Evolutionary conservation across 305 asterid genomes (phyloP).

Genomic region (Coffea humblotiana): DNA sequence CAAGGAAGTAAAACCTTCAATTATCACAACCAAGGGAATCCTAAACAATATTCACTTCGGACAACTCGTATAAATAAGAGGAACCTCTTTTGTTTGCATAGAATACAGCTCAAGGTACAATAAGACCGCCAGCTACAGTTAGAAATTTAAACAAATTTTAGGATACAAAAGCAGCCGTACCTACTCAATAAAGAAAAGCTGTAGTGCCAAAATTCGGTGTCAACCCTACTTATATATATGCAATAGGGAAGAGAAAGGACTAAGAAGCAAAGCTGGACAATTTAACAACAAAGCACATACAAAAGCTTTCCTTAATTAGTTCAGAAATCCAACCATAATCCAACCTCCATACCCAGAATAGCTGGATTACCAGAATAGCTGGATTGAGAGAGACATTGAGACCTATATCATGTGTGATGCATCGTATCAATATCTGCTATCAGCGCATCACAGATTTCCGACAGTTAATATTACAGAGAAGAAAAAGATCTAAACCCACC

Average conservation of each 20-base stretch:
- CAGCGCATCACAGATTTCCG: conserved; percentile 34
- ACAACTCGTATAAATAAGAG: background rate
- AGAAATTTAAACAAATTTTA: conserved; percentile 8
- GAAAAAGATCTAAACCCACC: conserved; percentile 22
- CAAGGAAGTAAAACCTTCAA: background rate
- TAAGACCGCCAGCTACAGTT: conserved; percentile 20
- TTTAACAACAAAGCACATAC: conserved; percentile 22
- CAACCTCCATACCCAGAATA: conserved; percentile 28
- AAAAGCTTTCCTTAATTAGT: conserved; percentile 27
- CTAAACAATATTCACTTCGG: background rate
- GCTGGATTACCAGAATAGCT: conserved; percentile 24
- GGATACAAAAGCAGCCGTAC: conserved; percentile 23
- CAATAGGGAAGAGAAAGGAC: conserved; percentile 14
- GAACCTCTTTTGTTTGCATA: conserved; percentile 1
- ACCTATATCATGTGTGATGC: conserved; percentile 22
- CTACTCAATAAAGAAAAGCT: conserved; percentile 14
- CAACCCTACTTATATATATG: conserved; percentile 24
- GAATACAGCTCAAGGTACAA: conserved; percentile 7
- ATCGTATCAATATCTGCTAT: conserved; percentile 19
- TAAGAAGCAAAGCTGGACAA: conserved; percentile 23
- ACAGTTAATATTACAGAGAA: conserved; percentile 49
- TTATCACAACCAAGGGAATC: background rate
- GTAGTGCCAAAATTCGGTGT: conserved; percentile 21
- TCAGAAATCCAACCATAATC: conserved; percentile 24
- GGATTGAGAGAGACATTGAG: conserved; percentile 19